phyloP scores from a whole-genome alignment of 306 rosid genomes.

The Senna tora region DNA sequence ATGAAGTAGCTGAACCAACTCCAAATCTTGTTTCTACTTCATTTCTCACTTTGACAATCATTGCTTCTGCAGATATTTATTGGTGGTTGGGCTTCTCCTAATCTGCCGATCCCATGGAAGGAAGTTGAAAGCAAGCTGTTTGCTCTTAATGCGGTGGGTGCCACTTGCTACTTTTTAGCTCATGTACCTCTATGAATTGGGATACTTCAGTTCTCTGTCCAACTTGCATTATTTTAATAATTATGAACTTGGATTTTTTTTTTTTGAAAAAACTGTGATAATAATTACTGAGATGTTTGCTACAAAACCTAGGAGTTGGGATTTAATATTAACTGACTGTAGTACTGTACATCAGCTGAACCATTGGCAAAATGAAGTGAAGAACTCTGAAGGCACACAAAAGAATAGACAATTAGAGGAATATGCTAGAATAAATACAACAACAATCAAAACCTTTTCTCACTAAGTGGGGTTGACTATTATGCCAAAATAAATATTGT shows the following conservation, averaged over 20 bases:
- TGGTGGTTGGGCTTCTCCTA: constrained; percentile 77
- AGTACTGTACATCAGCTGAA: constrained; percentile 9
- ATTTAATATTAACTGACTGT: constrained; percentile 23
- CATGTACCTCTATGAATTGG: neutral
- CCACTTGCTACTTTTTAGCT: constrained; percentile 38
- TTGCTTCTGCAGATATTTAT: constrained; percentile 67
- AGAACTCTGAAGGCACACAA: neutral
- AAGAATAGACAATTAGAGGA: neutral
- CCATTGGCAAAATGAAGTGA: constrained; percentile 9
- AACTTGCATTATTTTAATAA: too few relatives aligned
- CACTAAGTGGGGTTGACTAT: too few relatives aligned
- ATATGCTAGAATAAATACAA: neutral
- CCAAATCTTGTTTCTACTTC: neutral
- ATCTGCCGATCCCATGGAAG: constrained; percentile 81
- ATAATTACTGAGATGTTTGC: neutral
- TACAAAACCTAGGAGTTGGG: constrained; percentile 24
- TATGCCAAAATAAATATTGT: too few relatives aligned
- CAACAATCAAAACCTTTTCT: too few relatives aligned
- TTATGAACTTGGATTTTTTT: neutral
- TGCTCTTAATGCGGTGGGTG: constrained; percentile 88
- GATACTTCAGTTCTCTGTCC: constrained; percentile 35
- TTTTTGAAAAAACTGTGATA: neutral
- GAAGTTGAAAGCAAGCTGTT: constrained; percentile 95
- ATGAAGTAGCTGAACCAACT: neutral
- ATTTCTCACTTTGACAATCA: constrained; percentile 21